Percentiles rank a stretch among this genome's conserved stretches.
Evolutionary conservation across 139 green algal species (phyloP).

Genomic region (Closterium sp.): DNA sequence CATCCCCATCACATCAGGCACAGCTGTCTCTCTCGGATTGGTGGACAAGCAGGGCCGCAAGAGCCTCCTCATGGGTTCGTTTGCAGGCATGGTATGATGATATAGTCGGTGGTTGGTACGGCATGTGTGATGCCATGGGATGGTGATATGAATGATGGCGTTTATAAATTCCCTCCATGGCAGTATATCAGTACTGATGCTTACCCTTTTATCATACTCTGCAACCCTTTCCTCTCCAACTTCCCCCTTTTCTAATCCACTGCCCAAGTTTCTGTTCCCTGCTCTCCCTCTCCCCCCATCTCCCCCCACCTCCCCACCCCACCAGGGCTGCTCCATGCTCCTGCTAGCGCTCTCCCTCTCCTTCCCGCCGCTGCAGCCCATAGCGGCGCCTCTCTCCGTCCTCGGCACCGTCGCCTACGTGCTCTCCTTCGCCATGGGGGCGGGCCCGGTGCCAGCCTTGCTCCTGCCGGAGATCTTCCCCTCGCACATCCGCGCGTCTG

Average conservation of each 20-base stretch:
- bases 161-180: neutral
- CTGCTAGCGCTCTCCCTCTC: conserved; percentile 31
- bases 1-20: conserved; percentile 32
- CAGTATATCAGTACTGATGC: neutral
- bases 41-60: conserved; percentile 51
- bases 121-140: neutral
- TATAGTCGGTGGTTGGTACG: no score
- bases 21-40: conserved; percentile 1
- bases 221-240: no score
- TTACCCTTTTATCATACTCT: neutral
- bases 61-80: conserved; percentile 72
- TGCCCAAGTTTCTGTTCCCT: neutral
- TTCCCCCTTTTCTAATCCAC: neutral
- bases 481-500: conserved; percentile 70
- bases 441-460: conserved; percentile 85
- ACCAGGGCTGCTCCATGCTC: conserved; percentile 34
- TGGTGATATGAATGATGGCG: neutral
- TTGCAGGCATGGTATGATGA: conserved; percentile 76
- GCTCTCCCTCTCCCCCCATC: neutral
- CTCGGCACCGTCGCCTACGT: conserved; percentile 71
- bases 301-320: neutral
- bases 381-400: conserved; percentile 20
- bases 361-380: conserved; percentile 17
- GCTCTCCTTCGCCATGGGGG: conserved; percentile 82
- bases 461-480: conserved; percentile 89